Percentiles rank a stretch among this genome's conserved stretches.
Conservation (phyloP, 2,329 filamentous ascomycete genomes). For the Akanthomyces dipterigenus region DNA sequence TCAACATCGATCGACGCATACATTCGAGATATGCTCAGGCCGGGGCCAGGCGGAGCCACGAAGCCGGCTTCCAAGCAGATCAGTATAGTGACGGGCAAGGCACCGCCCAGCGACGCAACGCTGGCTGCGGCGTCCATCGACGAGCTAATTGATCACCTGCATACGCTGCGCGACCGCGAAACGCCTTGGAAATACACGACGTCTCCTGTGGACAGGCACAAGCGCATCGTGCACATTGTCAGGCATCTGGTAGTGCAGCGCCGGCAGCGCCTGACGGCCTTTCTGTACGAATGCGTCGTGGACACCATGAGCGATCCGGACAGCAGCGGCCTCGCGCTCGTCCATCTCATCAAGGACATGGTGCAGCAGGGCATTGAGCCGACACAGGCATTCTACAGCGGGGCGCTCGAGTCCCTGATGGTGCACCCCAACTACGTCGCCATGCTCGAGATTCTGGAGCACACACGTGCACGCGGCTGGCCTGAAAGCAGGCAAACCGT, state of each 20-base stretch:
- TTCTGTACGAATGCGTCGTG: conserved; percentile 69
- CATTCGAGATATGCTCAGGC: conserved; percentile 33
- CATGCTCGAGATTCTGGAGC: conserved; percentile 61
- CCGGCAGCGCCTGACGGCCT: conserved; percentile 45
- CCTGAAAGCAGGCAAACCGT: conserved; percentile 55
- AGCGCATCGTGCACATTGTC: conserved; percentile 37
- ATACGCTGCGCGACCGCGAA: conserved; percentile 19
- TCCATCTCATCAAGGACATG: conserved; percentile 67
- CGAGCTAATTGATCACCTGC: conserved; percentile 23
- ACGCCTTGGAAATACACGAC: conserved; percentile 16
- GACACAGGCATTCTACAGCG: conserved; percentile 63
- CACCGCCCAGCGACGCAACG: conserved; percentile 16
- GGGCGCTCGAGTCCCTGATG: conserved; percentile 63
- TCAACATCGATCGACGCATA: conserved; percentile 24
- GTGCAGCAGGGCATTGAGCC: conserved; percentile 50
- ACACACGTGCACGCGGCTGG: conserved; percentile 67
- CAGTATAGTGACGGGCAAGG: background rate
- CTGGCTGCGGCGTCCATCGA: conserved; percentile 17
- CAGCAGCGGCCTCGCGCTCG: conserved; percentile 61
- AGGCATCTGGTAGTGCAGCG: conserved; percentile 52
- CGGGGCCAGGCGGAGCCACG: background rate
- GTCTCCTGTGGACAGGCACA: conserved; percentile 18
- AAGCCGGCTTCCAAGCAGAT: background rate
- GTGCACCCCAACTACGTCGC: conserved; percentile 82
- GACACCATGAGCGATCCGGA: conserved; percentile 59